Conservation (phyloP, 345 rosid genomes). For the Orychophragmus violaceus region DNA sequence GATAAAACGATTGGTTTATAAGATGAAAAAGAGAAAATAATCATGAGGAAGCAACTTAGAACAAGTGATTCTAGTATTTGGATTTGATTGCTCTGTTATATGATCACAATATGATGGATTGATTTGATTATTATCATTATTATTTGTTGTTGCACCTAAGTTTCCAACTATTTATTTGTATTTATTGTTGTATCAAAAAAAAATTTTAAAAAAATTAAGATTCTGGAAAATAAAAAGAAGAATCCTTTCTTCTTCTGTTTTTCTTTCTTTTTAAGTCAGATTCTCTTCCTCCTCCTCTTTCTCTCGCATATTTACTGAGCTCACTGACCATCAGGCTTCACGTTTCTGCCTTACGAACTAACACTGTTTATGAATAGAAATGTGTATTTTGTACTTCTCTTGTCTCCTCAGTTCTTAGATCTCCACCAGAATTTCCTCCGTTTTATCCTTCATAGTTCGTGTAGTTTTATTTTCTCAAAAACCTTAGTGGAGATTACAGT, state of each 20-base stretch:
- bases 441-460: not conserved
- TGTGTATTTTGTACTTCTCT: not conserved
- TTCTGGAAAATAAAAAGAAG: not conserved
- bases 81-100: not conserved
- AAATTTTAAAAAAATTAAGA: not conserved
- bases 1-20: not conserved
- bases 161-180: too few species aligned
- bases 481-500: not conserved
- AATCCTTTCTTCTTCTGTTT: not conserved
- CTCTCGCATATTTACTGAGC: not conserved
- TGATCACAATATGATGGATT: not conserved
- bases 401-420: not conserved
- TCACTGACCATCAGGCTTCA: slow-evolving; percentile 11
- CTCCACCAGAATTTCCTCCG: not conserved
- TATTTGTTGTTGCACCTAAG: too few species aligned
- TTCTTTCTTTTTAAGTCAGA: not conserved
- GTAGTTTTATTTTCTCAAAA: not conserved
- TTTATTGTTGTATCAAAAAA: not conserved
- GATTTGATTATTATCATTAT: slow-evolving; percentile 1
- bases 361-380: not conserved
- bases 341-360: not conserved
- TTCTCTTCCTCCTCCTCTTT: not conserved
- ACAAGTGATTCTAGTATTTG: not conserved
- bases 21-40: not conserved
- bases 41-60: not conserved